Evolutionary conservation across 495 filamentous ascomycete genomes (phyloP).

Genomic region (Hypoxylon intermedium): DNA sequence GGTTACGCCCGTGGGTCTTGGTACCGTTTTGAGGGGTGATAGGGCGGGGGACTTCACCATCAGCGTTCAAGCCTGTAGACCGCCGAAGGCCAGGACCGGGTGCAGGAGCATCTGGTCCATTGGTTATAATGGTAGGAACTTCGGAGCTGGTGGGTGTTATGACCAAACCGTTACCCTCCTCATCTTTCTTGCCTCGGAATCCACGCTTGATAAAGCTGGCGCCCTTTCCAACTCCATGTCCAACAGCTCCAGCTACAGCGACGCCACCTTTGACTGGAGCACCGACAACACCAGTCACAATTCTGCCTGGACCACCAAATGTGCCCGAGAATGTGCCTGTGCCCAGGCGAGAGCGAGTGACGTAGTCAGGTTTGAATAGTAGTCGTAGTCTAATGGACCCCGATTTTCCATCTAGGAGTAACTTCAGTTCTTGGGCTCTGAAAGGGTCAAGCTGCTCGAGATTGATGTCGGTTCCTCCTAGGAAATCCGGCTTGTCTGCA

Average conservation of each 20-base stretch:
- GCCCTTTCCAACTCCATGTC: conserved; percentile 82
- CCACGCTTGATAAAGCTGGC: conserved; percentile 85
- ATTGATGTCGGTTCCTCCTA: conserved; percentile 80
- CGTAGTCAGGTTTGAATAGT: conserved; percentile 93
- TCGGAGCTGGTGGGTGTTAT: conserved; percentile 44
- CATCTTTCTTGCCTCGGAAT: conserved; percentile 71
- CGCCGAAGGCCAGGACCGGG: conserved; percentile 45
- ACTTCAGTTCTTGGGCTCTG: conserved; percentile 69
- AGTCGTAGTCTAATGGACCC: conserved; percentile 82
- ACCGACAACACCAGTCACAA: conserved; percentile 77
- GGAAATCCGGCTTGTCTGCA: conserved; percentile 85
- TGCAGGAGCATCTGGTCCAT: conserved; percentile 45
- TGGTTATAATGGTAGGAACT: conserved; percentile 55
- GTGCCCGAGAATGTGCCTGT: conserved; percentile 93
- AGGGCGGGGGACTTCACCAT: conserved; percentile 41
- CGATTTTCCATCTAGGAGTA: conserved; percentile 88
- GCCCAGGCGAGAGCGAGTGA: conserved; percentile 85
- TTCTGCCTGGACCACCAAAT: conserved; percentile 87
- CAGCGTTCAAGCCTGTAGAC: conserved; percentile 41
- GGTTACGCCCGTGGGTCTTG: conserved; percentile 65
- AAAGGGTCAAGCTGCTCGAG: conserved; percentile 87
- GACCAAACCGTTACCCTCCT: conserved; percentile 51
- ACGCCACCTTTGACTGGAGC: conserved; percentile 91
- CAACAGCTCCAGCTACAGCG: conserved; percentile 71
- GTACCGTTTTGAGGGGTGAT: conserved; percentile 50